phyloP scores from a whole-genome alignment of 305 asterid genomes.

The Fraxinus baroniana region DNA sequence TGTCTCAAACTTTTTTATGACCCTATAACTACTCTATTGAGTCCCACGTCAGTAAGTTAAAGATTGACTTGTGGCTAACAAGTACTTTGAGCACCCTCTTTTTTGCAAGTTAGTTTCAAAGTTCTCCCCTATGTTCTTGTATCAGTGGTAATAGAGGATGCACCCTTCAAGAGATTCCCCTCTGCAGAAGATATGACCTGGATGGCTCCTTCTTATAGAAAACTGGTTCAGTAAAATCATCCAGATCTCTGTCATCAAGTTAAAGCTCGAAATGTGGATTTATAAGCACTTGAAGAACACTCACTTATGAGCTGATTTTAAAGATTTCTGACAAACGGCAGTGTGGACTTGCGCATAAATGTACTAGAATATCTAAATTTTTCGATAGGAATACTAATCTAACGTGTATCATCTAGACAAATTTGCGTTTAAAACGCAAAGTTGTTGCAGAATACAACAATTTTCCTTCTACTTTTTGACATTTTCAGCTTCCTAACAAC shows the following conservation, averaged over 20 bases:
- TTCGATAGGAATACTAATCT: neutral
- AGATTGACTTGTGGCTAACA: neutral
- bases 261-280: neutral
- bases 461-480: neutral
- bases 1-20: neutral
- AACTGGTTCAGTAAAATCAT: neutral
- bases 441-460: neutral
- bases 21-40: neutral
- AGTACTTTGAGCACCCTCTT: neutral
- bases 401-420: neutral
- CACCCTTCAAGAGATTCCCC: neutral
- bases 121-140: neutral
- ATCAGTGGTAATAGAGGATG: neutral
- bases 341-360: neutral
- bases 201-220: neutral
- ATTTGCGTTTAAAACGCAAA: neutral
- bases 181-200: neutral
- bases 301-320: neutral
- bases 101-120: neutral
- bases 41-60: neutral
- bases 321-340: neutral
- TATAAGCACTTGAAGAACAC: neutral
- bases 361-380: neutral
- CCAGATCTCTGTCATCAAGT: neutral
- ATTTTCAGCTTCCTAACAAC: neutral